Evolutionary conservation across 495 filamentous ascomycete genomes (phyloP), one percentile per base, ranked within the genome.

Genomic region (Tuber brumale): DNA sequence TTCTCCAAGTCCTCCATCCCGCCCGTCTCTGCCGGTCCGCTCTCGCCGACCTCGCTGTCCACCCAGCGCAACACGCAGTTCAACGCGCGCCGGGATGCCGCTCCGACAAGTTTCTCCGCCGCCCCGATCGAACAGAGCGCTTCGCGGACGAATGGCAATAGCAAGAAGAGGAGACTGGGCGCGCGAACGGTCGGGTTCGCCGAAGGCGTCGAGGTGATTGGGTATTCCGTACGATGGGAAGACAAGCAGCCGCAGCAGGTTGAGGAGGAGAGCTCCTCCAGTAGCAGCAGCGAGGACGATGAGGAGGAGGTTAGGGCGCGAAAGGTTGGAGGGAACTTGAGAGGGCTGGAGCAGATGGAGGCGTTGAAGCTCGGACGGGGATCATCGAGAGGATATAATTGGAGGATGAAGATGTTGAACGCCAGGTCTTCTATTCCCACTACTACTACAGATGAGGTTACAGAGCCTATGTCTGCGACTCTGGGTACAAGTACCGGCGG

Each of bases 11-110:
- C 77, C 9, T 79, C 78, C 4, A 71, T 70, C 18, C 69, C 74
- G 14, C 78, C 78, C 10, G 41, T 79, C 37, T 75, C 78, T 2
- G 76, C 78, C 16, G 78, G 78, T 0, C 78, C 78, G 16, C 42
- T 80, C 66, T 79, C 76, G 16, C 78, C 78, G n/a, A 80, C 72
- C 19, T 44, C 78, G 10, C 51, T 80, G 23, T 48, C 76, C 61
- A 80, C 78, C 44, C 78, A 79, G 73, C 76, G 78, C 73, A 80
- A 80, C 73, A 80, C 78, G 1, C 78, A 80, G 42, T 73, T 80
- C 27, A 80, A 80, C 18, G 77, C 78, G 27, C 78, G 78, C 61
- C 78, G 21, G 0, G 57, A 66, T 12, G 3, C 27, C 10, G 57
- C 27, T 6, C 57, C 57, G 0, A 66, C 57, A 66, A 66, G n/a